Conservation (phyloP, 805 yeast genomes). For the Saccharomycopsis microspora region DNA sequence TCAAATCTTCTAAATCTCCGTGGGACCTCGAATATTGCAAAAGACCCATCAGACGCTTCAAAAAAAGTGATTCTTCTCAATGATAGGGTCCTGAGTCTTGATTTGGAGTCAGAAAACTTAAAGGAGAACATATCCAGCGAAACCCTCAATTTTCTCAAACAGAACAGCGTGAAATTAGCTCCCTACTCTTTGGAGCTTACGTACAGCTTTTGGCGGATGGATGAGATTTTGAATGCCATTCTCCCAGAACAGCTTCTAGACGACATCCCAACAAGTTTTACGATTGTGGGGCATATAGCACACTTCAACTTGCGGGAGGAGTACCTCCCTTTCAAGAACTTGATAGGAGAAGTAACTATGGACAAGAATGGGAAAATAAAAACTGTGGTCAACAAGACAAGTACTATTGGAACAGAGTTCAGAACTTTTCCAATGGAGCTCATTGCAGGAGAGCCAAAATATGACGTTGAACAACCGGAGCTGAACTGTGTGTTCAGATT, state of each 20-base stretch:
- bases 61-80: constrained; percentile 39
- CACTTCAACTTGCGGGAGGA: constrained; percentile 80
- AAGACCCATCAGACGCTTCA: constrained; percentile 16
- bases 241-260: constrained; percentile 59
- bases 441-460: constrained; percentile 89
- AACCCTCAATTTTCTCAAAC: constrained; percentile 32
- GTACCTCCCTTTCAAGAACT: constrained; percentile 65
- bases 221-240: constrained; percentile 69
- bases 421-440: constrained; percentile 92
- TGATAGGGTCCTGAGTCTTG: constrained; percentile 29
- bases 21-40: constrained; percentile 59
- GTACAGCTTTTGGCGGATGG: constrained; percentile 81
- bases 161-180: constrained; percentile 33
- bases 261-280: constrained; percentile 83
- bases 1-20: constrained; percentile 60
- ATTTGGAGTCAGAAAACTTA: constrained; percentile 25
- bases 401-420: constrained; percentile 75
- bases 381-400: constrained; percentile 88
- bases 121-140: constrained; percentile 27
- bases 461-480: constrained; percentile 86
- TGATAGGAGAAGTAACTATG: constrained; percentile 83
- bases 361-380: constrained; percentile 71
- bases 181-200: constrained; percentile 48
- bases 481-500: constrained; percentile 76
- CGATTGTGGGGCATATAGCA: constrained; percentile 92